These are phyloP conservation scores for Pythium grandisporangium DNA, from an alignment of 352 stramenopile genomes.

Conservation along the genomic window DNA sequence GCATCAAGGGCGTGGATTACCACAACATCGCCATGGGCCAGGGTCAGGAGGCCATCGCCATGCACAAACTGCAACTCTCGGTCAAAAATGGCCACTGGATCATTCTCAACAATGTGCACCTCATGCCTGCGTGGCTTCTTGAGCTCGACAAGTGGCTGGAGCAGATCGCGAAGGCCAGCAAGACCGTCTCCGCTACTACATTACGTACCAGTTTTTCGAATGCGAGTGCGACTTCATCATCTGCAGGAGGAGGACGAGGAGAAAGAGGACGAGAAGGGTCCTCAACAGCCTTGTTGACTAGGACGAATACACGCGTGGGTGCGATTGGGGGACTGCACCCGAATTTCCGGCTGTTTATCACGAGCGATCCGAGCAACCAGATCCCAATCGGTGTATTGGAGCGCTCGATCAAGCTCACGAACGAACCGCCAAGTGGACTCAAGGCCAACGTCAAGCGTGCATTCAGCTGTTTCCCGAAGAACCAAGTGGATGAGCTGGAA, in stretches of 20 bases:
- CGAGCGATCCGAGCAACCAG: slow-evolving; percentile 71
- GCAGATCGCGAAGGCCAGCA: slow-evolving; percentile 48
- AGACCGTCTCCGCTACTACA: slow-evolving; percentile 35
- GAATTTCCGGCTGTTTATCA: slow-evolving; percentile 85
- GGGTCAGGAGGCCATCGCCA: slow-evolving; percentile 89
- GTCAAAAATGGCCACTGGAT: slow-evolving; percentile 93
- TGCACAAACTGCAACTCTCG: slow-evolving; percentile 78
- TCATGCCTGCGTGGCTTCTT: slow-evolving; percentile 92
- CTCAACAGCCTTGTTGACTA: too few species aligned
- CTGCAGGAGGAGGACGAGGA: too few species aligned
- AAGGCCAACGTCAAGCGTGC: slow-evolving; percentile 87
- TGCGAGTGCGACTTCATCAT: too few species aligned
- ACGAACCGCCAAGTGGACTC: slow-evolving; percentile 77
- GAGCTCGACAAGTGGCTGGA: slow-evolving; percentile 92
- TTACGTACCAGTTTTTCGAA: slow-evolving; percentile 13
- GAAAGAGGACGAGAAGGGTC: not conserved
- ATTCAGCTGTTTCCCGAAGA: slow-evolving; percentile 66
- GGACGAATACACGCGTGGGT: too few species aligned
- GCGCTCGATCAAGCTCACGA: slow-evolving; percentile 86
- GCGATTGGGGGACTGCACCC: slow-evolving; percentile 39
- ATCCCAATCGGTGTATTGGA: slow-evolving; percentile 88
- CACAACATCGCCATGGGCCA: slow-evolving; percentile 94
- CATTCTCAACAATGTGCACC: slow-evolving; percentile 92
- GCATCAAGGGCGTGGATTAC: slow-evolving; percentile 93
- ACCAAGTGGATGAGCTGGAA: slow-evolving; percentile 77